Percentiles rank a stretch among this genome's conserved stretches.
phyloP scores from a whole-genome alignment of 768 basidiomycete species.

The Mycena haematopus region DNA sequence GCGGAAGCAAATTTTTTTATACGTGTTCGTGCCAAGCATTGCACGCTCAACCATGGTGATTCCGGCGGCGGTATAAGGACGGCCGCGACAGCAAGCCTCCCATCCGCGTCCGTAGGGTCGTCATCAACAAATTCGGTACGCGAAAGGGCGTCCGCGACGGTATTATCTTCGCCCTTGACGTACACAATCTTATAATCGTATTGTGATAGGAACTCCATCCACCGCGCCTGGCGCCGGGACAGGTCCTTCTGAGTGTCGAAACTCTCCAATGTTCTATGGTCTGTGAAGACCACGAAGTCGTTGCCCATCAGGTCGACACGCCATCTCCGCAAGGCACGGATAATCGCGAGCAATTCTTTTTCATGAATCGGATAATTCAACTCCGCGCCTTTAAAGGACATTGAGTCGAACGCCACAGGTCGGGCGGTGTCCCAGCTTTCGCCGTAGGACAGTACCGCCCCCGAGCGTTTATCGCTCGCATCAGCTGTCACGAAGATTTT shows the following conservation, averaged over 20 bases:
- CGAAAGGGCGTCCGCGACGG: background rate
- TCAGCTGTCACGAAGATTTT: background rate
- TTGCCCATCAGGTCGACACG: background rate
- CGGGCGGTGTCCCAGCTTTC: background rate
- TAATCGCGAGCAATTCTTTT: slow-evolving; percentile 4
- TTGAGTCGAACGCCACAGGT: slow-evolving; percentile 8
- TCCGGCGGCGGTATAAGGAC: no score
- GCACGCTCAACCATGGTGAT: background rate
- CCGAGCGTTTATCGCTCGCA: background rate
- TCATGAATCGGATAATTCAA: slow-evolving; percentile 3
- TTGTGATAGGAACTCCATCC: no score
- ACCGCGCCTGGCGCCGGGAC: no score
- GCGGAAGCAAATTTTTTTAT: background rate
- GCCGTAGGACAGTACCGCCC: background rate
- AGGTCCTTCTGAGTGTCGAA: no score
- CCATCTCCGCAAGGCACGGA: background rate
- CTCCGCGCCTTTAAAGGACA: background rate
- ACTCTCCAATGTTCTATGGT: no score
- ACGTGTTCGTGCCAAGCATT: background rate
- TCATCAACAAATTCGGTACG: background rate
- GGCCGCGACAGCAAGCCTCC: no score
- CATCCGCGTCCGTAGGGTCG: background rate
- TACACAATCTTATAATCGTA: no score
- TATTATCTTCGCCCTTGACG: slow-evolving; percentile 2
- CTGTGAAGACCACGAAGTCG: no score